Conservation (phyloP, 176 grass and related monocot genomes). For the Poa annua region DNA sequence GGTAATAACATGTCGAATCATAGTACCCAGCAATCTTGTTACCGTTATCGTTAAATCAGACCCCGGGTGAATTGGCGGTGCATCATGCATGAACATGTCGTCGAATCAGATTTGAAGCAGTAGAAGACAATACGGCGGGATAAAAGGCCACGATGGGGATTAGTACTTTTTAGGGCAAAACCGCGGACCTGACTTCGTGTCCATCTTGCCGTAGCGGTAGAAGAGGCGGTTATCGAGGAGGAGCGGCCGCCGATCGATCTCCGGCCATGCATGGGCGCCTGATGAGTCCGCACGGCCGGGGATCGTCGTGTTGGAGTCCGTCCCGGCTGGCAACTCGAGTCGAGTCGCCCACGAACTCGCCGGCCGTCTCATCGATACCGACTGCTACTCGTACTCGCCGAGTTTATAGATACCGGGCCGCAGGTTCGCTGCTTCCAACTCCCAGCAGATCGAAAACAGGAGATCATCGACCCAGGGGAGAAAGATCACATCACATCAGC, state of each 20-base stretch:
- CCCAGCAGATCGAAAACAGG: neutral
- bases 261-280: neutral
- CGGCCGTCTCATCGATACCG: neutral
- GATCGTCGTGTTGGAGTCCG: too few relatives aligned
- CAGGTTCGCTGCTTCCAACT: neutral
- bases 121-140: too few relatives aligned
- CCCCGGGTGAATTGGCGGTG: too few relatives aligned
- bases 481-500: neutral
- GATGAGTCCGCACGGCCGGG: too few relatives aligned
- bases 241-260: constrained; percentile 47
- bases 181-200: constrained; percentile 69
- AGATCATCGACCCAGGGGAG: neutral
- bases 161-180: rapidly evolving
- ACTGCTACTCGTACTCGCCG: neutral
- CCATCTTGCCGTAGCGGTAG: constrained; percentile 66
- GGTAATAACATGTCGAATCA: neutral
- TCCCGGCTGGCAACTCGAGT: neutral
- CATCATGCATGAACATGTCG: too few relatives aligned
- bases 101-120: neutral
- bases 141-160: neutral
- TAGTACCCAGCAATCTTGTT: neutral
- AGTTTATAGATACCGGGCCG: constrained; percentile 17
- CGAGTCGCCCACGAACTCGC: neutral
- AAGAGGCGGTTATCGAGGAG: constrained; percentile 44
- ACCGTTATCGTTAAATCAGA: too few relatives aligned